A percentile compares a stretch with the other conserved stretches of the same genome.
phyloP scores from a whole-genome alignment of 768 basidiomycete genomes.

The Collybiopsis confluens region DNA sequence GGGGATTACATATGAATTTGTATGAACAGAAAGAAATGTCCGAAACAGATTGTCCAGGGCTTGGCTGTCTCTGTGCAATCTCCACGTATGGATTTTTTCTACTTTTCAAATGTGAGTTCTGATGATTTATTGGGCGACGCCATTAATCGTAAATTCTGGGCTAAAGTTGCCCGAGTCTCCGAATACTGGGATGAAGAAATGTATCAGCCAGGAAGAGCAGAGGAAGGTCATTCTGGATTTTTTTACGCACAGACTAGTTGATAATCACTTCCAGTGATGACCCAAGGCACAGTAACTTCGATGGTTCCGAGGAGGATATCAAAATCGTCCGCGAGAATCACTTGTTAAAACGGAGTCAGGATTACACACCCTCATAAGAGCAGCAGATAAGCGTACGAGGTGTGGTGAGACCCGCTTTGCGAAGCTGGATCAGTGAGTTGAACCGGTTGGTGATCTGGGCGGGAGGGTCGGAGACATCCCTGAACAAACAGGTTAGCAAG shows the following conservation, averaged over 20 bases:
- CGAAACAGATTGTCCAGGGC: too few species aligned
- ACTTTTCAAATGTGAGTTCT: too few species aligned
- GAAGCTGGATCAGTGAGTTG: constrained; percentile 36
- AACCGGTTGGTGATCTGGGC: constrained; percentile 36
- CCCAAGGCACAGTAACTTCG: constrained; percentile 22
- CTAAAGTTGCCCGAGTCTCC: constrained; percentile 35
- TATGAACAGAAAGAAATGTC: too few species aligned
- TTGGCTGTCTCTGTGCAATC: too few species aligned
- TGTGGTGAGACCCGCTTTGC: constrained; percentile 22
- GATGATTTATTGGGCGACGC: neutral
- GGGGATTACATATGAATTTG: too few species aligned
- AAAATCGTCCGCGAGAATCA: constrained; percentile 23
- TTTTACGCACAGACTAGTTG: constrained; percentile 24
- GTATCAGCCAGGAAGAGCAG: neutral
- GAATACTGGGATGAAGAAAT: constrained; percentile 19
- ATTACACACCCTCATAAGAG: neutral
- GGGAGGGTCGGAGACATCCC: constrained; percentile 37
- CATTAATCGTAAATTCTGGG: constrained; percentile 24
- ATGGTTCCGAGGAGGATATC: constrained; percentile 22
- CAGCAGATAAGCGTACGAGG: constrained; percentile 14
- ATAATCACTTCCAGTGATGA: constrained; percentile 27
- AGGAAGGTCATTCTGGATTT: neutral
- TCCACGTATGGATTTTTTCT: too few species aligned
- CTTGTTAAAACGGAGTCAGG: constrained; percentile 7
- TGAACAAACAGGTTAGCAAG: neutral